Percentiles rank a stretch among this genome's conserved stretches.
Conservation (phyloP, 2,329 filamentous ascomycete genomes). For the Alternaria arbusti region DNA sequence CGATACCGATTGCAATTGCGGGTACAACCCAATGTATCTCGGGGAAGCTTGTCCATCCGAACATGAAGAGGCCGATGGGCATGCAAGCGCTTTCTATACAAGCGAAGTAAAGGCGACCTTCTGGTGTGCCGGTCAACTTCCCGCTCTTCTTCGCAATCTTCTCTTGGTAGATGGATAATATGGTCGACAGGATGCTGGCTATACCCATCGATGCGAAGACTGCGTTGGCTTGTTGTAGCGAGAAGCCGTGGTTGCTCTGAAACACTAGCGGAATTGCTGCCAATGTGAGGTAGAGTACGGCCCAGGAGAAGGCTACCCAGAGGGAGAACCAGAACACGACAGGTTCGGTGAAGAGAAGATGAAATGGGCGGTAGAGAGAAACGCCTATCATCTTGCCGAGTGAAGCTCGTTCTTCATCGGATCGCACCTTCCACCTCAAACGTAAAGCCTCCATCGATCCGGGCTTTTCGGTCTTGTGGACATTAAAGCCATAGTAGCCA, state of each 20-base stretch:
- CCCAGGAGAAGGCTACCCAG: conserved; percentile 92
- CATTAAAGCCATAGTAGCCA: conserved; percentile 64
- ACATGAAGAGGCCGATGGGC: conserved; percentile 81
- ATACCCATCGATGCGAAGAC: conserved; percentile 77
- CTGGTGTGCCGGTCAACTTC: conserved; percentile 59
- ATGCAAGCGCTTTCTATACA: conserved; percentile 78
- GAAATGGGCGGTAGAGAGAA: conserved; percentile 79
- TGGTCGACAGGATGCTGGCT: conserved; percentile 69
- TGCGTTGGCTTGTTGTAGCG: conserved; percentile 69
- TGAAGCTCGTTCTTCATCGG: conserved; percentile 76
- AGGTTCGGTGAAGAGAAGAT: conserved; percentile 75
- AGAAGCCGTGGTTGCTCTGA: conserved; percentile 69
- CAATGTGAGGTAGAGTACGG: conserved; percentile 84
- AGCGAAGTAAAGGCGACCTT: conserved; percentile 81
- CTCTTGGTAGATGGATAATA: conserved; percentile 75
- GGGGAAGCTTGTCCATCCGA: conserved; percentile 72
- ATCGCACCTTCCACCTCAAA: conserved; percentile 79
- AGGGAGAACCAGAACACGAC: conserved; percentile 86
- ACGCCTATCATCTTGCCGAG: conserved; percentile 73
- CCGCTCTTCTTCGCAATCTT: conserved; percentile 61
- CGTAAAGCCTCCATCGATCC: conserved; percentile 54
- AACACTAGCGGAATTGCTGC: conserved; percentile 82
- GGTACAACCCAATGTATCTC: conserved; percentile 76
- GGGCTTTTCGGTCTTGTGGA: conserved; percentile 39
- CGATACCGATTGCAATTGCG: conserved; percentile 71